Base-by-base conservation (phyloP, 179 eudicot species). In the Sideroxylon spinosum region DNA sequence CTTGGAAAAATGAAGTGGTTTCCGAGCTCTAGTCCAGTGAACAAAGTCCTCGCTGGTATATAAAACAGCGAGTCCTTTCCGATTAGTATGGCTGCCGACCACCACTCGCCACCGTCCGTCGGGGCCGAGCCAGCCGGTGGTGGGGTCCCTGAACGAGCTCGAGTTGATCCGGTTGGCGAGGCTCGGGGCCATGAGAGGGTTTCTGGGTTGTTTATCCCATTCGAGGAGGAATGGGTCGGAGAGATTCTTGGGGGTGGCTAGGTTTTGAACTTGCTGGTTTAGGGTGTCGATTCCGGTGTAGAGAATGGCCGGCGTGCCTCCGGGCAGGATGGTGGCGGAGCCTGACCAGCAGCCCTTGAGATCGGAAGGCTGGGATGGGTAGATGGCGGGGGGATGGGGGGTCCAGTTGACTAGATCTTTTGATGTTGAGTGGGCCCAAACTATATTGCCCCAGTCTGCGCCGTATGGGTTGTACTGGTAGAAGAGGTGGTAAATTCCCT, bases 301-400 rank as follows among this genome's bases (percentile, higher is more conserved):
- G 3, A 88, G 68, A 1, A 88, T 86, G 0, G 80, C 84, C 48
- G 89, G 89, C 63, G 69, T 83, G 57, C 86, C 80, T 10, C 87
- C 89, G 0, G 85, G 89, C 16, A 88, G 82, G 22, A 88, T 78
- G 13, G 91, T 88, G 59, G 87, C 82, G 16, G 91, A 88, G 0
- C 91, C 91, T 3, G 90, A 86, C 89, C 90, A 90, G 49, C 88
- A 83, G 0, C 93, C 90, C 10, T 79, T 74, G 11, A 68, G 60
- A 53, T 90, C 88, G 11, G 78, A 82, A 10, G 76, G 78, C 13
- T 60, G 53, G 20, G 79, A 75, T 0, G 86, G 88, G 62, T 55
- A 67, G 64, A 88, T 85, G 44, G 91, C 87, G 57, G 55, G 76
- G 25, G 77, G 81, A 9, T 82, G 83, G 28, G 85, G 83, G 60